Base-by-base conservation (phyloP, 257 asterid genomes). In the Plantago elongata region DNA sequence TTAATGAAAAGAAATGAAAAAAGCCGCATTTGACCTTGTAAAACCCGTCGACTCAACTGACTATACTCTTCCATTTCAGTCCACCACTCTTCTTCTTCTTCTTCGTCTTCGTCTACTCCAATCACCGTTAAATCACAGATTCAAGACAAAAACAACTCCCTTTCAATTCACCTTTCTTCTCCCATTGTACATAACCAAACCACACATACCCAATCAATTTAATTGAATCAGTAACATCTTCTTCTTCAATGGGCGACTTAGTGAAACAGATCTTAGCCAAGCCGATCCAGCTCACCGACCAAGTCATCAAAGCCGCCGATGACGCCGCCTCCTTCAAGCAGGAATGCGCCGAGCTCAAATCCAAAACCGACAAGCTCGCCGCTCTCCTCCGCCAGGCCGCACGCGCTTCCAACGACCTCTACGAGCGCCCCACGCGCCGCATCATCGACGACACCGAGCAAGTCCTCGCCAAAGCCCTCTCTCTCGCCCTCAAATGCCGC, bases 381-480 rank as follows among this genome's bases (percentile, higher is more conserved):
- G 8, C 40, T 34, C 40, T 34, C 40, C 40, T 34, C 40, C 40
- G 40, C 40, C 40, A 34, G 3, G 40, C 83, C 13, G 79, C 83
- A 30, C 72, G 79, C n/a, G 66, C 81, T 11, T 72, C 79, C 73
- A 70, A 59, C 56, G 79, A 75, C n/a, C 75, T 78, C 9, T 78
- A 78, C 45, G 74, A 75, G 58, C 74, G 83, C 5, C 83, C 83
- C 14, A 72, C 79, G 44, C 72, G 76, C 51, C 78, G 81, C 27
- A 78, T 77, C 65, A 52, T 78, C 56, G 95, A 79, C 54, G 95
- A 86, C 49, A 79, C 87, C 7, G 83, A 74, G 59, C 84, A 81
- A 55, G 87, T 75, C 1, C 80, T 88, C 9, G 89, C 81, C 17
- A 78, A 78, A 58, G 64, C 88, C 0, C 57, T 81, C 37, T 65